A percentile compares a stretch with the other conserved stretches of the same genome.
These are phyloP conservation scores for Chlamydomonas eustigma DNA, from an alignment of 139 green algal species.

Conservation along the genomic window DNA sequence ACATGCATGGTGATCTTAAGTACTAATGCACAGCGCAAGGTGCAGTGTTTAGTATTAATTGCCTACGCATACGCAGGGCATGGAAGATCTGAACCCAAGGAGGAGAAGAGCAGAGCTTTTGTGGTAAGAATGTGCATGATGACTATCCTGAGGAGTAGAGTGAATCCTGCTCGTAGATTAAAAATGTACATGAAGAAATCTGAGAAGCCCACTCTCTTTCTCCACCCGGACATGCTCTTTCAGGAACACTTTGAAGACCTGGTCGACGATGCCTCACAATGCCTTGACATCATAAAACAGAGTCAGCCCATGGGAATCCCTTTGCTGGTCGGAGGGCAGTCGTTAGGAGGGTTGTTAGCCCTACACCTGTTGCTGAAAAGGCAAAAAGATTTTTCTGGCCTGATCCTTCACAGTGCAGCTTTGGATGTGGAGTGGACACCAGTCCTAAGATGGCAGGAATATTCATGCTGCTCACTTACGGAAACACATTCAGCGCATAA, in stretches of 20 bases:
- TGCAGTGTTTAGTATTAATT: not conserved
- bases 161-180: not conserved
- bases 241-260: not conserved
- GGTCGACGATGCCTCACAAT: not conserved
- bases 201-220: too few relatives aligned
- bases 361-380: conserved; percentile 27
- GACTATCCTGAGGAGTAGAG: not conserved
- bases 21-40: not conserved
- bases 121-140: conserved; percentile 35
- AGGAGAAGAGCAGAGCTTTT: conserved; percentile 9
- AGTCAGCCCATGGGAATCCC: not conserved
- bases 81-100: not conserved
- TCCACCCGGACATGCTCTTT: too few relatives aligned
- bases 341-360: conserved; percentile 47
- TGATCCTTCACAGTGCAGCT: conserved; percentile 43
- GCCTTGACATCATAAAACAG: not conserved
- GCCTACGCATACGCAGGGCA: not conserved
- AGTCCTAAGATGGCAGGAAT: conserved; percentile 45
- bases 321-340: conserved; percentile 47
- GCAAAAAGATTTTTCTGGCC: conserved; percentile 34
- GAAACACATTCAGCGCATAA: too few relatives aligned
- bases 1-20: not conserved
- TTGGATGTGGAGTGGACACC: conserved; percentile 57
- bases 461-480: conserved; percentile 39
- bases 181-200: not conserved